Percentiles rank a stretch among this genome's conserved stretches.
These are phyloP conservation scores for Neurospora terricola DNA, from an alignment of 495 filamentous ascomycete genomes.

Conservation along the genomic window DNA sequence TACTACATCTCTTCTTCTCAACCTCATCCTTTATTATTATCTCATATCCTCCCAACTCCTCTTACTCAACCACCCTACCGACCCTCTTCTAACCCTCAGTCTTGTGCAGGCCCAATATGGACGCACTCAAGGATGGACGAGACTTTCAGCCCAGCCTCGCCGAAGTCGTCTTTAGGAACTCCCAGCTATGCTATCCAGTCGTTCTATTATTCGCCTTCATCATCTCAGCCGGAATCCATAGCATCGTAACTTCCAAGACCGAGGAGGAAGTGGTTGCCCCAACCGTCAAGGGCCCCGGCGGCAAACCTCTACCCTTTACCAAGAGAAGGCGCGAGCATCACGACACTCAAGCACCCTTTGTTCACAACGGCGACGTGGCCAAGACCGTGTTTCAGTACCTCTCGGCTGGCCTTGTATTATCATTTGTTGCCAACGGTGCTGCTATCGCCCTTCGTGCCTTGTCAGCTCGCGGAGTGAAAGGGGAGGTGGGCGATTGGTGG, in stretches of 20 bases:
- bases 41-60: neutral
- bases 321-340: slow-evolving; percentile 33
- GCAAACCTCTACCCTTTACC: slow-evolving; percentile 64
- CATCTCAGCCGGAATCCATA: slow-evolving; percentile 30
- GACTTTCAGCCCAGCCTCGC: slow-evolving; percentile 17
- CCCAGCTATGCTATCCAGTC: slow-evolving; percentile 34
- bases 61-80: neutral
- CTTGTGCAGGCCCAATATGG: slow-evolving; percentile 19
- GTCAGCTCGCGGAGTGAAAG: slow-evolving; percentile 36
- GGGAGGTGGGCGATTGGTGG: slow-evolving; percentile 53
- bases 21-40: neutral
- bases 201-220: slow-evolving; percentile 35
- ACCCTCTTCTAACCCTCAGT: neutral
- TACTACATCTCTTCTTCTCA: neutral
- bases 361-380: slow-evolving; percentile 43
- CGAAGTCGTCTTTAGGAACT: slow-evolving; percentile 23
- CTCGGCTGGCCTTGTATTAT: slow-evolving; percentile 53
- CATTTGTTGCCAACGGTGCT: slow-evolving; percentile 62
- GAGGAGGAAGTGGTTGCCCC: slow-evolving; percentile 31
- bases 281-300: slow-evolving; percentile 54
- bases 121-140: slow-evolving; percentile 6
- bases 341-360: slow-evolving; percentile 19
- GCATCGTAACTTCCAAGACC: slow-evolving; percentile 32
- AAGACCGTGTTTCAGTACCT: slow-evolving; percentile 67
- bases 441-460: slow-evolving; percentile 73